Evolutionary conservation across 768 basidiomycete genomes (phyloP), one percentile per base, ranked within the genome.

Genomic region (Agrocybe pediades): DNA sequence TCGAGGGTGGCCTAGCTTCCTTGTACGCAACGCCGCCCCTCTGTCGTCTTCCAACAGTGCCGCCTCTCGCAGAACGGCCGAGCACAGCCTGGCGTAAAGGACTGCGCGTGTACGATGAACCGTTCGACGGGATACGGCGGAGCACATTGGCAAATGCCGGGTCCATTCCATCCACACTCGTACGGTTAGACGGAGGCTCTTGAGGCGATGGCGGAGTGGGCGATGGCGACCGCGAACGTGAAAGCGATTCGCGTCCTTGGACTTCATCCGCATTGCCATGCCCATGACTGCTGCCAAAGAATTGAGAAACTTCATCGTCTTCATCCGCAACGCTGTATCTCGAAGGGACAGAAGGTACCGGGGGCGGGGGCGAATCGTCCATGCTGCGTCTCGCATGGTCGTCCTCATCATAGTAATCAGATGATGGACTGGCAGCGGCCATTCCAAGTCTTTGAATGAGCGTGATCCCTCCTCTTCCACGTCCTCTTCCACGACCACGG

Each of bases 161-260:
- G 56, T 94, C 92, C 88, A 95, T 90, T 41, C 90, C 91, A 51
- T 93, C 90, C 3, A 91, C 80, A 61, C 86, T 90, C 6, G 82
- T 82, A 29, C 86, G 77, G 61, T 88, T 88, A 3, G 85, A 86
- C 8, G 65, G 69, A 11, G 68, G 62, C 33, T 72, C 51, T 8
- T 41, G 45, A 8, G 57, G 51, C n/a, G 57, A 50, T 69, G 67
- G 9, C 71, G 73, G 8, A 30, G 29, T 30, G 1, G 78, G 76
- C 2, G 78, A 79, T 23, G 61, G 60, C 13, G 64, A 63, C 24
- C 56, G 64, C 17, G 68, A 65, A 9, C 54, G 63, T 3, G 44
- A 46, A 30, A 23, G 61, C 61, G 49, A 50, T 17, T 26, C 40
- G 25, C 60, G 60, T 2, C 62, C 63, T 8, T 59, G 57, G 11